Percentiles rank a stretch among this genome's conserved stretches.
Evolutionary conservation across 345 rosid genomes (phyloP).

Genomic region (Isatis tinctoria): DNA sequence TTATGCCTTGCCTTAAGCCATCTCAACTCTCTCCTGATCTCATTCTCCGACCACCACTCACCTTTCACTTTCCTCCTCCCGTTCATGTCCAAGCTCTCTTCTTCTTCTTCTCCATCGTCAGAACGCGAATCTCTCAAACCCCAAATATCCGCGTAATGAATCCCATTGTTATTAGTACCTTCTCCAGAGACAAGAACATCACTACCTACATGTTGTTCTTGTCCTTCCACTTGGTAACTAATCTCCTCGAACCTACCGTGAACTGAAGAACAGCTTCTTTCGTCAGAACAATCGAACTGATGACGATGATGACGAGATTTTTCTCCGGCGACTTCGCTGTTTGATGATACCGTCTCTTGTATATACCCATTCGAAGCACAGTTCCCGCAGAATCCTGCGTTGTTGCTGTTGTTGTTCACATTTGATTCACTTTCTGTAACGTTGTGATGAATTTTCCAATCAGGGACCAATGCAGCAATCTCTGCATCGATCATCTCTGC

Average conservation of each 20-base stretch:
- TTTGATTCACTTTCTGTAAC: constrained; percentile 30
- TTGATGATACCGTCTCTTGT: constrained; percentile 45
- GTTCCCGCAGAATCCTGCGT: constrained; percentile 33
- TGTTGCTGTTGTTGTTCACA: neutral
- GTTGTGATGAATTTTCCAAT: constrained; percentile 44
- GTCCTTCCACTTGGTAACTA: constrained; percentile 58
- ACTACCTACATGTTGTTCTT: constrained; percentile 35
- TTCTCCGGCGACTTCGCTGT: constrained; percentile 28
- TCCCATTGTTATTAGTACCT: neutral
- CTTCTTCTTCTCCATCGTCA: constrained; percentile 30
- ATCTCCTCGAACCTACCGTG: constrained; percentile 89
- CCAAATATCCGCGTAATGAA: constrained; percentile 57
- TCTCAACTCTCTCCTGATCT: constrained; percentile 73
- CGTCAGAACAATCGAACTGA: constrained; percentile 34
- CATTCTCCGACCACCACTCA: constrained; percentile 47
- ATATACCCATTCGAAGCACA: constrained; percentile 39
- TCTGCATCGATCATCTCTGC: constrained; percentile 88
- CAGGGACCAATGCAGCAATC: constrained; percentile 63
- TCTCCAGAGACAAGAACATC: neutral
- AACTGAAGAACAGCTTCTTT: constrained; percentile 39
- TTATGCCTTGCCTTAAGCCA: constrained; percentile 88
- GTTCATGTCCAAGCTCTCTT: neutral
- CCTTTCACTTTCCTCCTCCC: neutral
- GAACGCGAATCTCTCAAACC: constrained; percentile 49
- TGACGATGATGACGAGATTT: constrained; percentile 41